Base-by-base conservation (phyloP, 768 basidiomycete genomes). In the Pleurotus citrinopileatus region DNA sequence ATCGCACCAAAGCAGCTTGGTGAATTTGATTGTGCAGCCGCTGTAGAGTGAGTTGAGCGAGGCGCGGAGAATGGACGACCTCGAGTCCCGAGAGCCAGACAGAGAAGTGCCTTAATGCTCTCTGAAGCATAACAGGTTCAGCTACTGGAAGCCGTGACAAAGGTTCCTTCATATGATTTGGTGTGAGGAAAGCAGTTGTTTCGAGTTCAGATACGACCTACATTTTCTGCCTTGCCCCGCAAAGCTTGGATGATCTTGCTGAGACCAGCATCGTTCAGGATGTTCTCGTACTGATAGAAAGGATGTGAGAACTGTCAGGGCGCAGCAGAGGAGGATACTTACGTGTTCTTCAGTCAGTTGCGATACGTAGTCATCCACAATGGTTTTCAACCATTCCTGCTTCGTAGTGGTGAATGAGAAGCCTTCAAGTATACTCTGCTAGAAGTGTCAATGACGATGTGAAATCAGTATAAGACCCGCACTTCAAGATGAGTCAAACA, bases 401-500 rank as follows among this genome's bases (percentile, higher is more conserved):
- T 92, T 87, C 32, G 75, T 75, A 3, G 59, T 64, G 4, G 90
- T 89, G 64, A 93, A 94, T 3, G 78, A 66, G 59, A 86, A 89
- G 0, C 83, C 71, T 50, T 86, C 82, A 9, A 94, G 70, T 3
- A 87, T 77, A 57, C 73, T 79, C 89, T 91, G 59, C 0, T 52
- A 58, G 9, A 61, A 32, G 15, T 27, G 40, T 44, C 37, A 53
- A 19, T 9, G n/a, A 19, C 38, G 9, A 4, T 19, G 17, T 7
- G 6, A 40, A n/a, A 9, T 5, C 6, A 25, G 36, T 15, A 27
- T 9, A 38, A 23, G 29, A 34, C 19, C 68, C 79, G 25, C 44
- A 94, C 94, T 77, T 87, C 82, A 12, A 97, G 68, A 65, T 93
- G 94, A 15, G 80, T 84, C 58, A 93, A 67, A 55, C 89, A 96